Percentiles rank a stretch among this genome's conserved stretches.
phyloP scores from a whole-genome alignment of 176 grass and related monocot species.

The Melocanna baccifera region DNA sequence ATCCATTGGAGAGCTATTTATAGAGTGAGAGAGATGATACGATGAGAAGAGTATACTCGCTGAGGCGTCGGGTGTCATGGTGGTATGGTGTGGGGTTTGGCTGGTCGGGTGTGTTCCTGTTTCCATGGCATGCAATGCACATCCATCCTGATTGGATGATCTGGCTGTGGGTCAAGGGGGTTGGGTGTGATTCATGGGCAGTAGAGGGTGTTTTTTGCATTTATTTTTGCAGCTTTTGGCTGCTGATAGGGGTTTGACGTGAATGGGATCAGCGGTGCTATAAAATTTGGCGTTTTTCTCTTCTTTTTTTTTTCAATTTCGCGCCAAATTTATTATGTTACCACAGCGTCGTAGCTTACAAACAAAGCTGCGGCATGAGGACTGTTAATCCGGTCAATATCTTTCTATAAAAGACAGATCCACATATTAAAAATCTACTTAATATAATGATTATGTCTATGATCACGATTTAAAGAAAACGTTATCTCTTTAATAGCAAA shows the following conservation, averaged over 20 bases:
- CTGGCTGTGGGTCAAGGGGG: neutral
- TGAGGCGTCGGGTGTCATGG: constrained; percentile 2
- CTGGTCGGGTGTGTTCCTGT: neutral
- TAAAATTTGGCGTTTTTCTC: neutral
- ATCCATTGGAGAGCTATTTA: constrained; percentile 33
- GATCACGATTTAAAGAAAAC: too few relatives aligned
- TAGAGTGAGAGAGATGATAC: neutral
- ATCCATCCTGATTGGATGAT: neutral
- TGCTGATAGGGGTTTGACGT: neutral
- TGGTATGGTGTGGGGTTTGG: neutral
- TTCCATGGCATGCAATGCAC: neutral
- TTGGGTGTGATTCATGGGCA: neutral
- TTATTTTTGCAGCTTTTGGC: neutral
- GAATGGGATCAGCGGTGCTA: neutral
- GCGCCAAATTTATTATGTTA: neutral
- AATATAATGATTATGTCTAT: too few relatives aligned
- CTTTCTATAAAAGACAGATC: too few relatives aligned
- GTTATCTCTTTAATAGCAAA: too few relatives aligned
- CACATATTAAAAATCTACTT: too few relatives aligned
- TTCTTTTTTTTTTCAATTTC: too few relatives aligned
- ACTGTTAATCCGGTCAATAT: too few relatives aligned
- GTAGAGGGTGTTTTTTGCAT: neutral
- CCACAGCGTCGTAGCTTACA: neutral
- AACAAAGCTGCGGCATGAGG: neutral
- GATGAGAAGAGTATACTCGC: neutral